Evolutionary conservation across 352 stramenopile genomes (phyloP).

Genomic region (Phytophthora litchii): DNA sequence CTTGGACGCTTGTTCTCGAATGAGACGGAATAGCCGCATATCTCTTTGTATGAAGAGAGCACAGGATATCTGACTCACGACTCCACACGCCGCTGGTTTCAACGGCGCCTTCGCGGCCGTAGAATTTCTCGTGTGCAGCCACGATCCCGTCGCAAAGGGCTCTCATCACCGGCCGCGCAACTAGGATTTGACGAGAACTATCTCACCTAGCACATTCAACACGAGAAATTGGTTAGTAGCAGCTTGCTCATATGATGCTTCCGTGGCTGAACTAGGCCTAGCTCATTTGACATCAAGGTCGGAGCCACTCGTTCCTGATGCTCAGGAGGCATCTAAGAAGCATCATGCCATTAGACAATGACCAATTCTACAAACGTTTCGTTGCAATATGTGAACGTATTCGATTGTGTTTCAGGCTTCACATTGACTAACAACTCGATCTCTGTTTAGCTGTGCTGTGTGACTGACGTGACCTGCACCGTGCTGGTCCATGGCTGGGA

Average conservation of each 20-base stretch:
- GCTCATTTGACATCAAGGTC: not conserved
- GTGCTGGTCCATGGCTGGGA: constrained; percentile 46
- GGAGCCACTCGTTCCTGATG: not conserved
- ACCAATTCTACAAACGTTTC: no score
- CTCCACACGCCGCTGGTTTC: not conserved
- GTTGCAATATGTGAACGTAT: no score
- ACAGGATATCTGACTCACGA: not conserved
- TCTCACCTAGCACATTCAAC: not conserved
- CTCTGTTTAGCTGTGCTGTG: constrained; percentile 25
- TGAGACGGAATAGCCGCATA: constrained; percentile 17
- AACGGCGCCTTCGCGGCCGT: not conserved
- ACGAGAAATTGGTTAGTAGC: no score
- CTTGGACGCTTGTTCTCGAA: constrained; percentile 30
- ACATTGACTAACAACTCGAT: not conserved
- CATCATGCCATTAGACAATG: no score
- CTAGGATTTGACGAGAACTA: not conserved
- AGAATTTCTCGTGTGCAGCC: not conserved
- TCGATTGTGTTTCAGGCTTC: not conserved
- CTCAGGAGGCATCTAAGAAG: no score
- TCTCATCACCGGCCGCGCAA: no score
- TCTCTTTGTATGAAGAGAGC: not conserved
- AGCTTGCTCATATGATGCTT: no score
- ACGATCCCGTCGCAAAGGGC: not conserved
- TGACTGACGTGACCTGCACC: constrained; percentile 43
- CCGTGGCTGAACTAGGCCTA: no score